Percentiles rank a stretch among this genome's conserved stretches.
These are phyloP conservation scores for Aspergillus fijiensis DNA, from an alignment of 2,329 filamentous ascomycete genomes.

Conservation along the genomic window DNA sequence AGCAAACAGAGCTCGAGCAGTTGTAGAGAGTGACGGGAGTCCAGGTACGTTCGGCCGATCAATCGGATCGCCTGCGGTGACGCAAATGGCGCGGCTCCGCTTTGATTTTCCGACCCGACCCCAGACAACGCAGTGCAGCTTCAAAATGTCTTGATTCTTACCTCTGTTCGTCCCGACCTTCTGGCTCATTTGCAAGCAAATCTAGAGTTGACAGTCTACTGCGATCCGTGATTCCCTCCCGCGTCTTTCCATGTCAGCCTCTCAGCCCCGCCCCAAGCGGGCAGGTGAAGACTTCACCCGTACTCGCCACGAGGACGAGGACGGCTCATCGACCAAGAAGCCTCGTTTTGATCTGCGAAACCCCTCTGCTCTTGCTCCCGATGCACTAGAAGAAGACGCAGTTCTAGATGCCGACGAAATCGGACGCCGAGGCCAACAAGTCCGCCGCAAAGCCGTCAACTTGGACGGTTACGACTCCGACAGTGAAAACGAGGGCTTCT, in stretches of 20 bases:
- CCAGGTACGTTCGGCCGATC: conserved; percentile 10
- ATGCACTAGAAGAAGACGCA: conserved; percentile 70
- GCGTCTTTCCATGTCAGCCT: conserved; percentile 52
- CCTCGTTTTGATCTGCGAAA: conserved; percentile 94
- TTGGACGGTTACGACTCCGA: conserved; percentile 97
- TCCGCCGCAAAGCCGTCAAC: conserved; percentile 92
- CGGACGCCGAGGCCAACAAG: conserved; percentile 66
- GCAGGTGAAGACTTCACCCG: conserved; percentile 78
- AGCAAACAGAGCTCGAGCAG: not conserved
- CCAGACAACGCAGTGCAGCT: conserved; percentile 22
- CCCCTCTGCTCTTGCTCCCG: conserved; percentile 84
- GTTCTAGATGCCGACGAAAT: conserved; percentile 92
- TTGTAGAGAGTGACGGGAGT: not conserved
- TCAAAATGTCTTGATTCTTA: not conserved
- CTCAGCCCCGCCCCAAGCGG: conserved; percentile 76
- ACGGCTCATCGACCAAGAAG: conserved; percentile 63
- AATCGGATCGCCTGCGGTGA: conserved; percentile 31
- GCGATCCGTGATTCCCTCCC: not conserved
- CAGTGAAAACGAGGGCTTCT: conserved; percentile 85
- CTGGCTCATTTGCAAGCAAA: not conserved
- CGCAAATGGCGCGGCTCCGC: conserved; percentile 35
- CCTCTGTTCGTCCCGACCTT: not conserved
- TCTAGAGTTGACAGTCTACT: not conserved
- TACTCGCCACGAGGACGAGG: conserved; percentile 59
- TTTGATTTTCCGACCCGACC: conserved; percentile 44